phyloP scores from a whole-genome alignment of 163 green algal genomes.

The Trebouxiophyceae sp. region DNA sequence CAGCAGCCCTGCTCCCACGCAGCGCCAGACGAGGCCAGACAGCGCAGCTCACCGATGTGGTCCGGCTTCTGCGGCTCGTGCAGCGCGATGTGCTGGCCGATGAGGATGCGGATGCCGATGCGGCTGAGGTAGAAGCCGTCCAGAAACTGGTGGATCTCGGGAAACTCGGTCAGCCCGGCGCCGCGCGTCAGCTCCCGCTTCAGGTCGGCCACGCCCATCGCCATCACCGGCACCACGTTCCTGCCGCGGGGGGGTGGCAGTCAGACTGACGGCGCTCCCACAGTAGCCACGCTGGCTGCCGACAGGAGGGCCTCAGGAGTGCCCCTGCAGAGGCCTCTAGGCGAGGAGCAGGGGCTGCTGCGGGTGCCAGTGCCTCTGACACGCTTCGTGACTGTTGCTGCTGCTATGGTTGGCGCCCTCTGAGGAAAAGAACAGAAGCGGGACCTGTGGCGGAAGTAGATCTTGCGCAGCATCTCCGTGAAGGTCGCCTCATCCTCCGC shows the following conservation, averaged over 20 bases:
- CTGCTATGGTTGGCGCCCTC: no score
- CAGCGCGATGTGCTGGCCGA: slow-evolving; percentile 92
- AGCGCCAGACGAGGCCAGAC: no score
- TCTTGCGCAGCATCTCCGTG: slow-evolving; percentile 64
- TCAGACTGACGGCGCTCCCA: no score
- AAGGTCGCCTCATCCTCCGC: slow-evolving; percentile 77
- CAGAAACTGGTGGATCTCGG: slow-evolving; percentile 90
- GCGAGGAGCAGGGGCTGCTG: no score
- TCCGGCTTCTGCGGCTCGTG: slow-evolving; percentile 72
- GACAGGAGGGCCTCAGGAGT: not conserved
- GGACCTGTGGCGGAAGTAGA: slow-evolving; percentile 47
- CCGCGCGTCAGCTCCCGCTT: slow-evolving; percentile 39
- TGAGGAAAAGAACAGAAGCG: no score
- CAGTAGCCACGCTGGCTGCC: no score
- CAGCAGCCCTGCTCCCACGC: no score
- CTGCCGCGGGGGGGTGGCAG: no score
- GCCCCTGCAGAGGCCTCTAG: not conserved
- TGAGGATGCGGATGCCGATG: slow-evolving; percentile 98
- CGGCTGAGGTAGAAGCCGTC: slow-evolving; percentile 98
- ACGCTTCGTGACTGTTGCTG: no score
- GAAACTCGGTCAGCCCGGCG: slow-evolving; percentile 59
- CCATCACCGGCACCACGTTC: slow-evolving; percentile 95
- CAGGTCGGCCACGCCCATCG: slow-evolving; percentile 71
- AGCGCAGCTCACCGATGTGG: slow-evolving; percentile 58
- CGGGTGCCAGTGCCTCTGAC: no score